phyloP scores from a whole-genome alignment of 2,329 filamentous ascomycete genomes.

The Metarhizium robertsii region DNA sequence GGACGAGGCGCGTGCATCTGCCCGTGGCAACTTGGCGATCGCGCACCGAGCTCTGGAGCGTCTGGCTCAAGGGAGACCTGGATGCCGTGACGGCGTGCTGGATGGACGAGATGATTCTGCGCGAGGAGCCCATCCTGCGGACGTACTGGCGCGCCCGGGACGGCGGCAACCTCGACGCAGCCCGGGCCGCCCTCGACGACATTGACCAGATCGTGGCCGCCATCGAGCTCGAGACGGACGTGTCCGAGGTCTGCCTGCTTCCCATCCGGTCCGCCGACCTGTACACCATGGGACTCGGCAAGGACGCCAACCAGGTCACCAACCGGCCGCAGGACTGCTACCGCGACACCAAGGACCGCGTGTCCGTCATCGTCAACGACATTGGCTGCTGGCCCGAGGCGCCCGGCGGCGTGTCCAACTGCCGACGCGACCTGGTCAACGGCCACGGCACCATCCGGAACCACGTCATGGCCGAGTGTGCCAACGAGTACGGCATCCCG shows the following conservation, averaged over 20 bases:
- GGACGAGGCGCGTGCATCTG: conserved; percentile 18
- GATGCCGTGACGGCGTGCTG: conserved; percentile 40
- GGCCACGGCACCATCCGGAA: conserved; percentile 42
- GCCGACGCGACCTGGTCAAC: conserved; percentile 45
- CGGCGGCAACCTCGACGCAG: conserved; percentile 29
- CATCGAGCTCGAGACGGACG: conserved; percentile 28
- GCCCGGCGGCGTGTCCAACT: conserved; percentile 45
- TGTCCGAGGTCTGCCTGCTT: conserved; percentile 27
- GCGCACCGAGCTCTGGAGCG: conserved; percentile 39
- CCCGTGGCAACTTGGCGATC: conserved; percentile 35
- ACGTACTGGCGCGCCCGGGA: conserved; percentile 36
- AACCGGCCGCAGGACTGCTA: conserved; percentile 30
- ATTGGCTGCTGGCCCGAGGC: conserved; percentile 44
- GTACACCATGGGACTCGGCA: conserved; percentile 31
- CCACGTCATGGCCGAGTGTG: conserved; percentile 45
- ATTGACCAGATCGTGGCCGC: conserved; percentile 26
- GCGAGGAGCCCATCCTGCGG: conserved; percentile 32
- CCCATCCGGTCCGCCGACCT: conserved; percentile 29
- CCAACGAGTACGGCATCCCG: conserved; percentile 45
- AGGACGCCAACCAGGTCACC: conserved; percentile 30
- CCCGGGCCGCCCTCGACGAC: conserved; percentile 32
- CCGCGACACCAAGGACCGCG: conserved; percentile 34
- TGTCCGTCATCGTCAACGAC: conserved; percentile 42
- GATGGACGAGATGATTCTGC: conserved; percentile 39
- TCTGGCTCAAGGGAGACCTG: conserved; percentile 36